These are phyloP conservation scores for Collybia nuda DNA, from an alignment of 768 basidiomycete genomes.

Conservation along the genomic window DNA sequence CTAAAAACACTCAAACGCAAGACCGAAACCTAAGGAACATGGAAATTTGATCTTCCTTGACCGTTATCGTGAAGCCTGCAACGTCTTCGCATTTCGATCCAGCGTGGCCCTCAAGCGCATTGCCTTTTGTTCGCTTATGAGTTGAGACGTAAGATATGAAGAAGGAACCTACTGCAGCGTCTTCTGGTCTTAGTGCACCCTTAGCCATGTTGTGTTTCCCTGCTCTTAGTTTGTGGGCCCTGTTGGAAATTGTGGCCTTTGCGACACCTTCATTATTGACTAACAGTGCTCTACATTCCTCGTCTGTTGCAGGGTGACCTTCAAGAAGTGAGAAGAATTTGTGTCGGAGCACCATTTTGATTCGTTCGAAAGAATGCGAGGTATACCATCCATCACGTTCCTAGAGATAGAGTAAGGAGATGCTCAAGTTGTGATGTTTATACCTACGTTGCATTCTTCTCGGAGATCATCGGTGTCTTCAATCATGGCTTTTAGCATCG, in stretches of 20 bases:
- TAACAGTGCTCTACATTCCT: slow-evolving; percentile 70
- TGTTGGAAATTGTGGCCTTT: slow-evolving; percentile 35
- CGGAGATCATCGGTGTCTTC: slow-evolving; percentile 67
- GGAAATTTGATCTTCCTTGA: neutral
- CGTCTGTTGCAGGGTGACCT: slow-evolving; percentile 69
- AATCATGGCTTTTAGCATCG: slow-evolving; percentile 81
- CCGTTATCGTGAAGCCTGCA: slow-evolving; percentile 26
- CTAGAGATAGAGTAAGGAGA: slow-evolving; percentile 28
- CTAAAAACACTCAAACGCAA: slow-evolving; percentile 11
- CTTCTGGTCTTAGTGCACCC: slow-evolving; percentile 78
- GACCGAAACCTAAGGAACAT: neutral
- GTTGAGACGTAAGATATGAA: neutral
- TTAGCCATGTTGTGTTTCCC: slow-evolving; percentile 91
- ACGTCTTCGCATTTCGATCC: slow-evolving; percentile 49
- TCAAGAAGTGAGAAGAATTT: slow-evolving; percentile 82
- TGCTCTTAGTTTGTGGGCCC: slow-evolving; percentile 54
- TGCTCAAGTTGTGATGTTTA: too few species aligned
- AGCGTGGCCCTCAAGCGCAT: slow-evolving; percentile 66
- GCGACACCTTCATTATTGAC: slow-evolving; percentile 37
- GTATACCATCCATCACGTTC: slow-evolving; percentile 92
- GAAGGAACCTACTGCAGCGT: slow-evolving; percentile 64
- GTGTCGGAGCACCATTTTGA: slow-evolving; percentile 81
- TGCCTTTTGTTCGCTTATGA: slow-evolving; percentile 42
- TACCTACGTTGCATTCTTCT: slow-evolving; percentile 72
- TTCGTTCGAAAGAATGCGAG: slow-evolving; percentile 71